A percentile compares a stretch with the other conserved stretches of the same genome.
These are phyloP conservation scores for Mortierella hygrophila DNA, from an alignment of 192 early-diverging fungal species.

Conservation along the genomic window DNA sequence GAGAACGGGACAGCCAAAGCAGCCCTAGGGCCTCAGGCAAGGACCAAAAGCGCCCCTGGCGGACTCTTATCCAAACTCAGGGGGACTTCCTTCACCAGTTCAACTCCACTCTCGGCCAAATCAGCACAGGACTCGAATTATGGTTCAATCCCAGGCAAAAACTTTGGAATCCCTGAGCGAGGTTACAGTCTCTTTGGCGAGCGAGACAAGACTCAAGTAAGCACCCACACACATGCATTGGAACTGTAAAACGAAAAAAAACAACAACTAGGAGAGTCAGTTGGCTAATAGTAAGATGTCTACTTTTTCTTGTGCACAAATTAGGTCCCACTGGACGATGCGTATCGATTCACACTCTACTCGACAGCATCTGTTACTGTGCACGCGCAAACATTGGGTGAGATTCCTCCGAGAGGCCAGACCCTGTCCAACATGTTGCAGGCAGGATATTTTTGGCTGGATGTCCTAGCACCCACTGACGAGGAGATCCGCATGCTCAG, in stretches of 20 bases:
- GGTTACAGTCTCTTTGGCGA: conserved; percentile 56
- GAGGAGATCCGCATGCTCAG: conserved; percentile 71
- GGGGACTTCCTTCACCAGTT: conserved; percentile 23
- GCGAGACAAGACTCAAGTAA: conserved; percentile 47
- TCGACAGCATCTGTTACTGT: conserved; percentile 72
- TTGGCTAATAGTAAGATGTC: background rate
- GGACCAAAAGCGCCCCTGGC: conserved; percentile 18
- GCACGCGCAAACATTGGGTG: conserved; percentile 65
- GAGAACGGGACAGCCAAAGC: background rate
- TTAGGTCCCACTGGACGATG: conserved; percentile 50
- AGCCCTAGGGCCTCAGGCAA: background rate
- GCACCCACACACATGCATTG: background rate
- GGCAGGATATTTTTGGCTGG: conserved; percentile 73
- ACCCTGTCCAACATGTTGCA: conserved; percentile 51
- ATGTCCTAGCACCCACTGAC: conserved; percentile 72
- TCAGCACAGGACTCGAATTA: conserved; percentile 22
- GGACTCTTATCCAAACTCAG: conserved; percentile 42
- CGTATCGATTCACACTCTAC: conserved; percentile 76
- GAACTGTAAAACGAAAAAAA: background rate
- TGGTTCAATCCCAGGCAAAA: conserved; percentile 27
- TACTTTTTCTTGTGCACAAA: background rate
- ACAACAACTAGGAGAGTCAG: background rate
- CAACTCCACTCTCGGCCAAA: conserved; percentile 17
- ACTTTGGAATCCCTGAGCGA: conserved; percentile 24
- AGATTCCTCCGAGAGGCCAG: conserved; percentile 60